Conservation (phyloP, 116 monocot species). For the Zostera marina region DNA sequence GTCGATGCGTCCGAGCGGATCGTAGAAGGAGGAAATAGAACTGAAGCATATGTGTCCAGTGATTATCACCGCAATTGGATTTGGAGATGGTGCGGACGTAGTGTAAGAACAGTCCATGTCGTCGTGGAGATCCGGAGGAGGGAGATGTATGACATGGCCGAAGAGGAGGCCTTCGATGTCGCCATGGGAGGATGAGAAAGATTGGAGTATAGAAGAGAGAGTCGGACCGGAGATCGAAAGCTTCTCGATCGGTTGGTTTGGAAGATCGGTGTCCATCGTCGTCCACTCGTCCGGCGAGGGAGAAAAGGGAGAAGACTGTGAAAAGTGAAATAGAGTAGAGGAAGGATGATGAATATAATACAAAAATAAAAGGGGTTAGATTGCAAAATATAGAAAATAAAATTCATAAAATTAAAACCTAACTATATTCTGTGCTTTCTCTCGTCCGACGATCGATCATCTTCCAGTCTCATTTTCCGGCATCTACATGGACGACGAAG, state of each 20-base stretch:
- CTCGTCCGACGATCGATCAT: not conserved
- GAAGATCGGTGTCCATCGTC: constrained; percentile 6
- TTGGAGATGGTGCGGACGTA: constrained; percentile 5
- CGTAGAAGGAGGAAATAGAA: constrained; percentile 31
- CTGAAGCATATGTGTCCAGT: constrained; percentile 23
- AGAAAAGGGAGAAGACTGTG: not conserved
- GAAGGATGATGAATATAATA: too few relatives aligned
- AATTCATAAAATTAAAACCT: too few relatives aligned
- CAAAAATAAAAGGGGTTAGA: too few relatives aligned
- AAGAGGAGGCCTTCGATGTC: constrained; percentile 59
- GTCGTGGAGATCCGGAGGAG: constrained; percentile 34
- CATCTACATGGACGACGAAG: constrained; percentile 15
- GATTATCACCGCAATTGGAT: constrained; percentile 17
- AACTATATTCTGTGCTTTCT: too few relatives aligned
- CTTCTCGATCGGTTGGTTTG: constrained; percentile 10
- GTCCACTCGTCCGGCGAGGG: too few relatives aligned
- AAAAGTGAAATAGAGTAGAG: not conserved
- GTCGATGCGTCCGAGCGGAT: constrained; percentile 35
- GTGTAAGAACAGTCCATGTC: constrained; percentile 8
- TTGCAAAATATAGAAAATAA: too few relatives aligned
- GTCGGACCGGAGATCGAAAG: constrained; percentile 47
- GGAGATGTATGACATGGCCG: constrained; percentile 30
- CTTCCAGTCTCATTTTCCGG: not conserved
- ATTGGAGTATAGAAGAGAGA: constrained; percentile 53
- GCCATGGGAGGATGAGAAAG: constrained; percentile 34